Percentiles rank a stretch among this genome's conserved stretches.
Conservation (phyloP, 805 yeast species). For the Nakazawaea ernobii region DNA sequence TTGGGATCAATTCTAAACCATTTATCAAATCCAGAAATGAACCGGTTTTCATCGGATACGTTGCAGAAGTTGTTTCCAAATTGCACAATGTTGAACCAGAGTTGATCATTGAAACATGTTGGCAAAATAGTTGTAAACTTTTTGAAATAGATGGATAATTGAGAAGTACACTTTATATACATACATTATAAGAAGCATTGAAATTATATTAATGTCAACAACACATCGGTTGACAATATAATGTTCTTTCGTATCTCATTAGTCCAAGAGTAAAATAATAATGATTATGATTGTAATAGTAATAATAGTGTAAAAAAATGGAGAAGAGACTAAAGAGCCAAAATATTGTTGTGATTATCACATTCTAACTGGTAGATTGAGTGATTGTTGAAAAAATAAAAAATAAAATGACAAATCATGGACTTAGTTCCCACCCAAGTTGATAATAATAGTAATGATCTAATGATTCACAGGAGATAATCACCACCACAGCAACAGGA, state of each 20-base stretch:
- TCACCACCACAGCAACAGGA: no score
- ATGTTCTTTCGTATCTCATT: no score
- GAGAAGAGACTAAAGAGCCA: not conserved
- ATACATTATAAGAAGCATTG: not conserved
- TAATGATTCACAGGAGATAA: no score
- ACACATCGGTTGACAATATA: no score
- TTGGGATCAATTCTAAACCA: constrained; percentile 23
- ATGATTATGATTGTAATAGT: no score
- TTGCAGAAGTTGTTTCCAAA: constrained; percentile 63
- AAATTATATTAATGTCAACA: no score
- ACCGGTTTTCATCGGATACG: constrained; percentile 80
- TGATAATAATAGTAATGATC: no score
- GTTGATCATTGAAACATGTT: constrained; percentile 42
- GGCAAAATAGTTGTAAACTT: constrained; percentile 42
- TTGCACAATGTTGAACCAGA: constrained; percentile 33
- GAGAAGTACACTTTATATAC: no score
- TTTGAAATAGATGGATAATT: constrained; percentile 27
- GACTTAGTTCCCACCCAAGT: no score
- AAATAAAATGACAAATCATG: no score
- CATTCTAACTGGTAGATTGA: not conserved
- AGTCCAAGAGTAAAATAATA: no score
- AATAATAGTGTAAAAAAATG: not conserved
- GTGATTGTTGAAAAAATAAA: not conserved
- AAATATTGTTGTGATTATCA: not conserved
- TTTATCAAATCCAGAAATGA: constrained; percentile 84